A percentile compares a stretch with the other conserved stretches of the same genome.
phyloP scores from a whole-genome alignment of 2,329 filamentous ascomycete species.

The Mariannaea elegans region DNA sequence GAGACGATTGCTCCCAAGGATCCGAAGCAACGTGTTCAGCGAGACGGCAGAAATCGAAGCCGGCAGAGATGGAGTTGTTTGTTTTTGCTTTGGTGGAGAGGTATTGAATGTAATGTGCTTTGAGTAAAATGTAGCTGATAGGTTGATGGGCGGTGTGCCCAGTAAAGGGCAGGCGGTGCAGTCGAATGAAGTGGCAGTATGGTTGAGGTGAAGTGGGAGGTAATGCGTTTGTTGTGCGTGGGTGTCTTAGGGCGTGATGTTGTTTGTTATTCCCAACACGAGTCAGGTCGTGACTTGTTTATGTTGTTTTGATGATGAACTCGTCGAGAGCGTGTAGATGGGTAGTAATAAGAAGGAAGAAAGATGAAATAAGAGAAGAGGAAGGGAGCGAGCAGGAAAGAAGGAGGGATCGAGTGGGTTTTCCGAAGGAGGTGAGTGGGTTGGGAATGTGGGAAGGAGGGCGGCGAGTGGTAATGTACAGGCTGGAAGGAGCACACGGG shows the following conservation, averaged over 20 bases:
- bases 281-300: conserved; percentile 6
- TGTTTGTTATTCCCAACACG: conserved; percentile 21
- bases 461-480: conserved; percentile 11
- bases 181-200: background rate
- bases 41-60: conserved; percentile 3
- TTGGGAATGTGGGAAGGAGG: conserved; percentile 14
- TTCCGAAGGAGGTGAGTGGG: conserved; percentile 18
- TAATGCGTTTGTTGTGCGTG: background rate
- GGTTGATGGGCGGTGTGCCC: background rate
- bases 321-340: conserved; percentile 16
- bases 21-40: background rate
- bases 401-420: conserved; percentile 18
- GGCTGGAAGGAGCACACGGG: conserved; percentile 7
- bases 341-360: background rate
- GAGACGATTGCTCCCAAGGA: background rate
- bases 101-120: background rate
- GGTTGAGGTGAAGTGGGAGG: background rate
- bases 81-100: background rate
- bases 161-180: background rate
- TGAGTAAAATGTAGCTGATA: conserved; percentile 5
- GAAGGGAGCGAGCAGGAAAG: conserved; percentile 8
- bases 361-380: conserved; percentile 4
- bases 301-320: conserved; percentile 6
- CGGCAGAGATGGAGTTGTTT: background rate
- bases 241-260: conserved; percentile 6